Conservation (phyloP, 805 yeast genomes). For the Pichia heedii region DNA sequence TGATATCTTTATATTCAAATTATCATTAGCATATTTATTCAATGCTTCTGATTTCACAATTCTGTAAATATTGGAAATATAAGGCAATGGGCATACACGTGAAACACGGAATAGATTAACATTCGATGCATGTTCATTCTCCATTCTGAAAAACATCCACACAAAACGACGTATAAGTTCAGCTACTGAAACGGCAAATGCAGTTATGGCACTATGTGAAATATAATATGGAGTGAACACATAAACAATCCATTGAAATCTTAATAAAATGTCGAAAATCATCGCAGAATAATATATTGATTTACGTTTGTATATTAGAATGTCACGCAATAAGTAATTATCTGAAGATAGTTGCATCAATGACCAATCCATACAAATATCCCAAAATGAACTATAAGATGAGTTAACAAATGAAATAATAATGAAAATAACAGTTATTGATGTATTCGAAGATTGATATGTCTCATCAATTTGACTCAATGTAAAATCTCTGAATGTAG, state of each 20-base stretch:
- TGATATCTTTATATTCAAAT: not conserved
- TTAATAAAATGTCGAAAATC: constrained; percentile 56
- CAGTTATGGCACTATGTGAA: constrained; percentile 79
- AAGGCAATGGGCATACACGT: constrained; percentile 83
- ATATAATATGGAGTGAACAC: constrained; percentile 64
- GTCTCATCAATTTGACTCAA: not conserved
- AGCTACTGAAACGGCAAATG: constrained; percentile 74
- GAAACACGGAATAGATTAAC: constrained; percentile 79
- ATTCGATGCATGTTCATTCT: constrained; percentile 91
- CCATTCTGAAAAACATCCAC: constrained; percentile 90
- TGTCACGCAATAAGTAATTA: constrained; percentile 57
- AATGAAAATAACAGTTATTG: constrained; percentile 49
- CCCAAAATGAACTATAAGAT: constrained; percentile 69
- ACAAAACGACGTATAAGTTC: constrained; percentile 76
- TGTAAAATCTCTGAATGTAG: constrained; percentile 20
- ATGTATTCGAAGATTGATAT: constrained; percentile 21
- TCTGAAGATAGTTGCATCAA: constrained; percentile 57
- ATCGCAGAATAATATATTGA: constrained; percentile 68
- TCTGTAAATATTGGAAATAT: constrained; percentile 30
- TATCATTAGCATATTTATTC: not conserved
- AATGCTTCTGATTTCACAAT: not conserved
- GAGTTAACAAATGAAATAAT: constrained; percentile 69
- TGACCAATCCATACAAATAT: constrained; percentile 94
- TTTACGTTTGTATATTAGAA: constrained; percentile 52
- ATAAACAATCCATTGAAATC: constrained; percentile 91